phyloP scores from a whole-genome alignment of 2,329 filamentous ascomycete genomes.

The Xylariaceae sp. region DNA sequence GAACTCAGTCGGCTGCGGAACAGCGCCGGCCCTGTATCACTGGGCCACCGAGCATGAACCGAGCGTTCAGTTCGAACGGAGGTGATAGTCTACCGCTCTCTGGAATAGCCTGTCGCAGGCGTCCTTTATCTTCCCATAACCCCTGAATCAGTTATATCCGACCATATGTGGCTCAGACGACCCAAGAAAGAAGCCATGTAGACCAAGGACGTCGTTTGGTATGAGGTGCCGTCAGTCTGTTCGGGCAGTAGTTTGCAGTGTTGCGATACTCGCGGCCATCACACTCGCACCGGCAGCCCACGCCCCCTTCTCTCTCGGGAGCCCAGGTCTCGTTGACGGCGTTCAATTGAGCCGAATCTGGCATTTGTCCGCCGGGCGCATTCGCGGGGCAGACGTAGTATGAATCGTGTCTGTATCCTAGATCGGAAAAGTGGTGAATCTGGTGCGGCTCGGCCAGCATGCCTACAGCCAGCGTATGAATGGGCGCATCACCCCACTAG shows the following conservation, averaged over 20 bases:
- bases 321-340: constrained; percentile 26
- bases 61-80: neutral
- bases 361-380: constrained; percentile 34
- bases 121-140: neutral
- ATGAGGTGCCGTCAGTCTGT: constrained; percentile 36
- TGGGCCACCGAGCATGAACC: neutral
- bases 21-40: neutral
- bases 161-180: constrained; percentile 15
- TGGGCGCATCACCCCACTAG: constrained; percentile 42
- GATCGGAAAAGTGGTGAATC: constrained; percentile 41
- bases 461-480: constrained; percentile 40
- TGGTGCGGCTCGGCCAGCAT: constrained; percentile 39
- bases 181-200: constrained; percentile 30
- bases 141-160: neutral
- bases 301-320: constrained; percentile 34
- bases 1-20: neutral
- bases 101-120: neutral
- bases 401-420: constrained; percentile 39
- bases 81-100: neutral
- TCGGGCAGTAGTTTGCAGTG: constrained; percentile 34
- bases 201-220: constrained; percentile 31
- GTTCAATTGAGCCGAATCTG: constrained; percentile 31
- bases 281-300: constrained; percentile 41
- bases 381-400: constrained; percentile 36
- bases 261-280: constrained; percentile 34